Base-by-base conservation (phyloP, 495 filamentous ascomycete genomes). In the Chaetomidium leptoderma region DNA sequence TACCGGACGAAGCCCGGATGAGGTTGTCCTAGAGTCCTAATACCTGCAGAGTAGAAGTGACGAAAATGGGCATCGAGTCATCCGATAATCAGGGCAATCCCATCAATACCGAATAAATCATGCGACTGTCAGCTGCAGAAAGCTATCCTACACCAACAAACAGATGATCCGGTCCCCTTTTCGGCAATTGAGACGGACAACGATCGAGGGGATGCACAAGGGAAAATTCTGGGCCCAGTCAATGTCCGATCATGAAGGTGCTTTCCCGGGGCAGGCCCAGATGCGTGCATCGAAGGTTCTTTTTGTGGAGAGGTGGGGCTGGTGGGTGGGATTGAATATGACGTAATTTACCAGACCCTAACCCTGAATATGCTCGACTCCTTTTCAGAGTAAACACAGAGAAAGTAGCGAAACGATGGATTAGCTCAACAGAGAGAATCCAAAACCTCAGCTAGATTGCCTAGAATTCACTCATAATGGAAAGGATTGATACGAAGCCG, bases 221-320 rank as follows among this genome's bases (percentile, higher is more conserved):
- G 6, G 19, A 43, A 6, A 42, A 42, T 19, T 16, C 7, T 42
- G n/a, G 17, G 39, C 5, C 3, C 16, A 21, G 5, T 43, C 40
- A 6, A 10, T 23, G 40, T 24, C 40, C 7, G 40, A 43, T 43
- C 40, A 23, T 43, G 17, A 4, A 23, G 6, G 21, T 23, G 17
- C 17, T 23, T 4, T 11, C 19, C 17, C 17, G 40, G 9, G 40
- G 13, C 17, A 24, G 40, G 40, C n/a, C 36, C 16, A 17, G 14
- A 17, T 39, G 36, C 17, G 39, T n/a, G n/a, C n/a, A 5, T 37
- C 48, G 48, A 51, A 51, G 46, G 33, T 51, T 51, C 48, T 51
- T 51, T 51, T 27, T 51, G 48, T 51, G 48, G 48, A n/a, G 48
- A 37, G 10, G 19, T 49, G 30, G 46, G 23, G 3, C 0, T 3